phyloP scores from a whole-genome alignment of 164 flowering plant species.

The Liquidambar formosana region DNA sequence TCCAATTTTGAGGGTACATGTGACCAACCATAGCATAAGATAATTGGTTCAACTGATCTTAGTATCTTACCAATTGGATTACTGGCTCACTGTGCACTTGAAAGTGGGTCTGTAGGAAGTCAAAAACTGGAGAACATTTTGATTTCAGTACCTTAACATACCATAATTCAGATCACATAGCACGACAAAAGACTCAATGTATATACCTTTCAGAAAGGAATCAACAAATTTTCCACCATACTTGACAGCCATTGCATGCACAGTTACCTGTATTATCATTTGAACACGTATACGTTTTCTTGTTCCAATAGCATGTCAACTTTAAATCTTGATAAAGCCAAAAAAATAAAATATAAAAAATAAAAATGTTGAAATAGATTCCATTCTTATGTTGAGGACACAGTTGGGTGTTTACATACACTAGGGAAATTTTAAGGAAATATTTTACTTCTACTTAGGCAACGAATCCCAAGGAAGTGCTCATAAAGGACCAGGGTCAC shows the following conservation, averaged over 20 bases:
- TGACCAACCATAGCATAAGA: slow-evolving; percentile 5
- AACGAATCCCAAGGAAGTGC: too few species aligned
- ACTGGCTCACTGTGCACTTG: slow-evolving; percentile 48
- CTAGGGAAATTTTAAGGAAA: too few species aligned
- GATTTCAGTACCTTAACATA: slow-evolving; percentile 21
- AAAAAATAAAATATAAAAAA: background rate
- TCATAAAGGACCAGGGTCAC: too few species aligned
- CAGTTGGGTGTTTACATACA: too few species aligned
- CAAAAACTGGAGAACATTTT: slow-evolving; percentile 56
- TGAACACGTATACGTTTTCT: slow-evolving; percentile 4
- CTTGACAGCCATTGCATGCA: slow-evolving; percentile 79
- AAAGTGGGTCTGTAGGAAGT: slow-evolving; percentile 64
- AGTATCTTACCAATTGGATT: slow-evolving; percentile 74
- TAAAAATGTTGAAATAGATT: background rate
- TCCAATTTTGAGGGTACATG: background rate
- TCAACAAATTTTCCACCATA: slow-evolving; percentile 86
- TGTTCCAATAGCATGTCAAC: background rate
- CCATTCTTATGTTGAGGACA: background rate
- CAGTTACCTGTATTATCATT: slow-evolving; percentile 42
- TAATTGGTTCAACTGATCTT: slow-evolving; percentile 19
- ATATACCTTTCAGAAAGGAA: slow-evolving; percentile 73
- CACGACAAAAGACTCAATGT: background rate
- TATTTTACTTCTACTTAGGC: too few species aligned
- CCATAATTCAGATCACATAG: background rate
- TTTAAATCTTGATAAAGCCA: background rate